Percentiles rank a stretch among this genome's conserved stretches.
phyloP scores from a whole-genome alignment of 768 basidiomycete species.

The Rhizopogon vinicolor region DNA sequence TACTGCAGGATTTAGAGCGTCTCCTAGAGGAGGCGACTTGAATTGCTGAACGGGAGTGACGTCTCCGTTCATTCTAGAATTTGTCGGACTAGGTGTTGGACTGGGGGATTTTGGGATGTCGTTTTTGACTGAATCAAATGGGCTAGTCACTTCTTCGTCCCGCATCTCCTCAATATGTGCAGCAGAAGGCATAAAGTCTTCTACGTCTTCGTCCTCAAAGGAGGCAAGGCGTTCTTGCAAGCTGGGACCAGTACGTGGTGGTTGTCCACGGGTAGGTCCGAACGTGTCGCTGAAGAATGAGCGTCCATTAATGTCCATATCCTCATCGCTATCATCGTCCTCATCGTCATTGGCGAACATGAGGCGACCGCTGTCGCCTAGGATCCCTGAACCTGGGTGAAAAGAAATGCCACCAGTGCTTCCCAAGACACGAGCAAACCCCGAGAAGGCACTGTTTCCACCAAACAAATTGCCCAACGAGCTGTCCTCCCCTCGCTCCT shows the following conservation, averaged over 20 bases:
- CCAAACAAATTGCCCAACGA: constrained; percentile 25
- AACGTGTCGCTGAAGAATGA: constrained; percentile 49
- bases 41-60: constrained; percentile 44
- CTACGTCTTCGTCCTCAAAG: constrained; percentile 35
- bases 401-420: constrained; percentile 64
- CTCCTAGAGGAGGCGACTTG: constrained; percentile 45
- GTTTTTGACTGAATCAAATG: constrained; percentile 27
- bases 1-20: constrained; percentile 48
- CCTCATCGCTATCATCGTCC: constrained; percentile 57
- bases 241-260: constrained; percentile 49
- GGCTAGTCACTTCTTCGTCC: constrained; percentile 26
- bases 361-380: constrained; percentile 43
- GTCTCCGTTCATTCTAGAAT: constrained; percentile 43
- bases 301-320: constrained; percentile 27
- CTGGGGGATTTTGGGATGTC: constrained; percentile 26
- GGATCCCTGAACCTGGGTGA: constrained; percentile 47
- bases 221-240: constrained; percentile 62
- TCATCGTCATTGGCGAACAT: constrained; percentile 64
- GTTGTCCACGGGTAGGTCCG: constrained; percentile 35
- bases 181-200: neutral
- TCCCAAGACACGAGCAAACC: constrained; percentile 53
- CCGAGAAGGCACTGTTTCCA: constrained; percentile 33
- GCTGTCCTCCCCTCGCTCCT: constrained; percentile 31
- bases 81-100: constrained; percentile 31
- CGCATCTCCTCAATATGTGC: constrained; percentile 25